These are phyloP conservation scores for Creolimax fragrantissima DNA, from an alignment of 78 protist genomes.

Conservation along the genomic window DNA sequence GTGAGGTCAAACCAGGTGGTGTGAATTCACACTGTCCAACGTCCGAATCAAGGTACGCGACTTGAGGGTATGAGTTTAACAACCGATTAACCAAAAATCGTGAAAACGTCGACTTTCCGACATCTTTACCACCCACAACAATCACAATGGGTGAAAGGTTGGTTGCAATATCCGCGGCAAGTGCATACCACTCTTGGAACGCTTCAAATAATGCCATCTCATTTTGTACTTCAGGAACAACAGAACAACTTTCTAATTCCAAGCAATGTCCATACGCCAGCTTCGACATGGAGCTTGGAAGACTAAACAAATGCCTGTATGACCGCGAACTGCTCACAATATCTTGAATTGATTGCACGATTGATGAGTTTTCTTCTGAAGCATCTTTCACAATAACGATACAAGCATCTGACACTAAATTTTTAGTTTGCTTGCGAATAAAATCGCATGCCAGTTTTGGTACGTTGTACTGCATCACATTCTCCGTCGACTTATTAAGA, in stretches of 20 bases:
- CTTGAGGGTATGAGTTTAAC: background rate
- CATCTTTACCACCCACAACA: background rate
- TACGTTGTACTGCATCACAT: too few relatives aligned
- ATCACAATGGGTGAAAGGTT: background rate
- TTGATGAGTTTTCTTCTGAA: too few relatives aligned
- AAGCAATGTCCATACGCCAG: background rate
- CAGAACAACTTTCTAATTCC: background rate
- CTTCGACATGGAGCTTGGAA: background rate
- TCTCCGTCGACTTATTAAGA: too few relatives aligned
- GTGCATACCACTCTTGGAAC: background rate
- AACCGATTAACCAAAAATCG: background rate
- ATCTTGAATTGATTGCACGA: background rate
- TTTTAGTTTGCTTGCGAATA: too few relatives aligned
- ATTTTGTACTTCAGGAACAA: background rate
- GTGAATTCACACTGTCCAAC: background rate
- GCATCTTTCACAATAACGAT: too few relatives aligned
- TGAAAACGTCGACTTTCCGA: background rate
- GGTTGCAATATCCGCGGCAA: background rate
- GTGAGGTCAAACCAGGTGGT: background rate
- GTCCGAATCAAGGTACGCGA: background rate
- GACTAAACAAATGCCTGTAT: background rate
- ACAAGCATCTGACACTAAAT: too few relatives aligned
- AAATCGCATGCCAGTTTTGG: too few relatives aligned
- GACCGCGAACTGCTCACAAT: background rate
- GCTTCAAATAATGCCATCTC: background rate